Evolutionary conservation across 345 rosid species (phyloP).

Genomic region (Syzygium grande): DNA sequence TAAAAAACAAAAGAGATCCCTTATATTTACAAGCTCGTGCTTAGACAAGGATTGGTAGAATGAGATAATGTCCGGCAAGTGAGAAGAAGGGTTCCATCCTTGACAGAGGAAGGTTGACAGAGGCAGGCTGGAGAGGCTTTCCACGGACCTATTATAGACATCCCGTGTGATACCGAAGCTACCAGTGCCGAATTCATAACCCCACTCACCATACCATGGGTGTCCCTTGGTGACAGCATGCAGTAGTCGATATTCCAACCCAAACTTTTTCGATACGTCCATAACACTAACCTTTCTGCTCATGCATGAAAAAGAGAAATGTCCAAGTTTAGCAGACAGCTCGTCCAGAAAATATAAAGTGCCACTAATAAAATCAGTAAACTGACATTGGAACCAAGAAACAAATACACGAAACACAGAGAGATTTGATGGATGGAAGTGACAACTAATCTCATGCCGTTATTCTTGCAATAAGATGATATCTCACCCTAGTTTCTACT

Average conservation of each 20-base stretch:
- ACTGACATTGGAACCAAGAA: not conserved
- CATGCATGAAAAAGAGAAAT: not conserved
- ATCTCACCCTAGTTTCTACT: not conserved
- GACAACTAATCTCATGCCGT: not conserved
- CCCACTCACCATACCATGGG: slow-evolving; percentile 76
- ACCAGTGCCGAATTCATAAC: slow-evolving; percentile 62
- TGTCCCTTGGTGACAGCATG: slow-evolving; percentile 49
- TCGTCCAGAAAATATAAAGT: not conserved
- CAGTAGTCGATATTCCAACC: slow-evolving; percentile 51
- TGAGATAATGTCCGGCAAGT: slow-evolving; percentile 22
- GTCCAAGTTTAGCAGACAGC: not conserved
- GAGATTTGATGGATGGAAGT: not conserved
- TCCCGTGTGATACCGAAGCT: slow-evolving; percentile 46
- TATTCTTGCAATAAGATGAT: not conserved
- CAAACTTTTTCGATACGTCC: slow-evolving; percentile 68
- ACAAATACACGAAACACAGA: not conserved
- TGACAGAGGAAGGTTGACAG: slow-evolving; percentile 25
- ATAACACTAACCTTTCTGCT: slow-evolving; percentile 50
- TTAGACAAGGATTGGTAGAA: slow-evolving; percentile 47
- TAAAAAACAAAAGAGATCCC: slow-evolving; percentile 44
- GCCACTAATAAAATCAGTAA: not conserved
- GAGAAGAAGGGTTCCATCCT: slow-evolving; percentile 25
- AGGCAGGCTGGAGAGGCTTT: slow-evolving; percentile 32
- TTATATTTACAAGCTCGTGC: slow-evolving; percentile 36
- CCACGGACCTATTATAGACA: slow-evolving; percentile 42